phyloP scores from a whole-genome alignment of 495 filamentous ascomycete genomes.

The Penicillium pulvis region DNA sequence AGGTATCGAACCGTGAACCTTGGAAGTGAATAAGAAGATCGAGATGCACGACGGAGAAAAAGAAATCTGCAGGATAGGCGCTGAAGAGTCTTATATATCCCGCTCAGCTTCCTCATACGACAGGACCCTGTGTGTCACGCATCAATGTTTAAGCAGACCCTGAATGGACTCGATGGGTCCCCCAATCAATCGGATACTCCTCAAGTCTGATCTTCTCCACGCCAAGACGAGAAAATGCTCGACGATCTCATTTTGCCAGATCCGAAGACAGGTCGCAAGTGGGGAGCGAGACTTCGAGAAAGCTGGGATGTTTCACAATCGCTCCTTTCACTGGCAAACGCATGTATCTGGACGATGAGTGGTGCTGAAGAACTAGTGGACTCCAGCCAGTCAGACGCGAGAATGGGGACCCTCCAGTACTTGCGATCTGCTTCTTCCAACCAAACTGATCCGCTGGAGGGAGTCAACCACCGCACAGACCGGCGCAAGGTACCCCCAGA shows the following conservation, averaged over 20 bases:
- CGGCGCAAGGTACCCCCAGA: slow-evolving; percentile 13
- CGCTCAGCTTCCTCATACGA: not conserved
- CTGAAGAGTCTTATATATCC: slow-evolving; percentile 29
- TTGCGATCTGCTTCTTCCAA: slow-evolving; percentile 17
- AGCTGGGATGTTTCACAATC: slow-evolving; percentile 29
- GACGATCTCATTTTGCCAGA: slow-evolving; percentile 9
- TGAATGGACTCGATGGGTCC: slow-evolving; percentile 15
- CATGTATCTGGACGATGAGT: slow-evolving; percentile 12
- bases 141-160: not conserved
- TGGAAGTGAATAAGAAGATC: slow-evolving; percentile 23
- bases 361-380: slow-evolving; percentile 6
- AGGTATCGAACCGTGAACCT: slow-evolving; percentile 34
- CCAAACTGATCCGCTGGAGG: slow-evolving; percentile 16
- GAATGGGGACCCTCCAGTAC: slow-evolving; percentile 7
- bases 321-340: not conserved
- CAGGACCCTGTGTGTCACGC: not conserved
- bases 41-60: slow-evolving; percentile 26
- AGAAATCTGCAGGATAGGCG: slow-evolving; percentile 14
- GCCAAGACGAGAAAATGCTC: slow-evolving; percentile 5
- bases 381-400: slow-evolving; percentile 19
- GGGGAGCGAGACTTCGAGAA: slow-evolving; percentile 13
- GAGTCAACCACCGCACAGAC: slow-evolving; percentile 25
- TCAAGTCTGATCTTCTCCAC: slow-evolving; percentile 23
- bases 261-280: slow-evolving; percentile 8
- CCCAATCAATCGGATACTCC: slow-evolving; percentile 28